phyloP scores from a whole-genome alignment of 345 rosid genomes.

The Sonneratia alba region DNA sequence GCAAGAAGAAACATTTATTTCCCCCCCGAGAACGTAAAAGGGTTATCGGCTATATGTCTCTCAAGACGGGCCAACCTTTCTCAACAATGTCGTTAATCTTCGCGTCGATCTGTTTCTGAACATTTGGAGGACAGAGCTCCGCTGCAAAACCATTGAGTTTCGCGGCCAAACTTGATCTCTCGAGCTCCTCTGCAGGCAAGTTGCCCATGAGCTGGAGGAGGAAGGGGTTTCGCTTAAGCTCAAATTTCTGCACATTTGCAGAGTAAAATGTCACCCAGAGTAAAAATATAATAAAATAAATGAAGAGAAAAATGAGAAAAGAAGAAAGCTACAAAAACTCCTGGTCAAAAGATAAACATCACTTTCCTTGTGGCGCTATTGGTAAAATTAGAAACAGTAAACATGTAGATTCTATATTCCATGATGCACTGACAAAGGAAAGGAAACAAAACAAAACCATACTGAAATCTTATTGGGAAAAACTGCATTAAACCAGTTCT shows the following conservation, averaged over 20 bases:
- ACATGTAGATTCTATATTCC: neutral
- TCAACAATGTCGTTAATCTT: slow-evolving; percentile 59
- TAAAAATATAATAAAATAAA: neutral
- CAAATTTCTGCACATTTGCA: slow-evolving; percentile 57
- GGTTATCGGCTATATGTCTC: slow-evolving; percentile 27
- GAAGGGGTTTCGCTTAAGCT: slow-evolving; percentile 70
- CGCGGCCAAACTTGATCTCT: slow-evolving; percentile 61
- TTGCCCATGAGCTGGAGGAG: slow-evolving; percentile 80
- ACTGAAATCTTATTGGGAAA: neutral
- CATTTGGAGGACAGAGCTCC: slow-evolving; percentile 61
- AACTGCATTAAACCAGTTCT: neutral
- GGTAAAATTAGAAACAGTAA: neutral
- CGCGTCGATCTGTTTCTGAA: slow-evolving; percentile 49
- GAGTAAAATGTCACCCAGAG: neutral
- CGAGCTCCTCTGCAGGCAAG: slow-evolving; percentile 71
- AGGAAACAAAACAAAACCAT: neutral
- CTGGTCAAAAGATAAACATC: neutral
- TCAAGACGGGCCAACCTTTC: slow-evolving; percentile 81
- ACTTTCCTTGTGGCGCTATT: neutral
- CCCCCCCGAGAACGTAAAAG: neutral
- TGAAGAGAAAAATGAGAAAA: neutral
- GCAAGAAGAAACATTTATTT: neutral
- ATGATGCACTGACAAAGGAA: neutral
- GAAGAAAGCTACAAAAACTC: neutral
- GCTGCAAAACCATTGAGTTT: slow-evolving; percentile 77